Evolutionary conservation across 73 alveolate species (phyloP).

Genomic region (Paramecium octaurelia): DNA sequence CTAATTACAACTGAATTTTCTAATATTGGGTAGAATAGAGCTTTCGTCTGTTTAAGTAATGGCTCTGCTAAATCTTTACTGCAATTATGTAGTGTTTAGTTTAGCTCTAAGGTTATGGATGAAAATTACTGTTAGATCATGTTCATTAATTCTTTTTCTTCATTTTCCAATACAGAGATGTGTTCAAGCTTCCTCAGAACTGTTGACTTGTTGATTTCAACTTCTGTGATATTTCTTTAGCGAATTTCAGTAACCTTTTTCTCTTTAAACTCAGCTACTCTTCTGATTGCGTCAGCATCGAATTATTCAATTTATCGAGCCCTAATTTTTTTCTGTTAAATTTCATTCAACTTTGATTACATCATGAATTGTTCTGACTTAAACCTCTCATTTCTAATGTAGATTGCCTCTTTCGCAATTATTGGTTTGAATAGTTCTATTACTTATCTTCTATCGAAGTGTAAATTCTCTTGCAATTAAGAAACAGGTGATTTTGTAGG

Average conservation of each 20-base stretch:
- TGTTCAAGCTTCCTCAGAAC: not conserved
- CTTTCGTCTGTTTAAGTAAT: not conserved
- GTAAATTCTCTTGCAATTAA: not conserved
- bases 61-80: not conserved
- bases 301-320: not conserved
- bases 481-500: not conserved
- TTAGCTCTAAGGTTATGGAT: not conserved
- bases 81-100: not conserved
- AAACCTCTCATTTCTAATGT: not conserved
- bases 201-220: not conserved
- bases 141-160: not conserved
- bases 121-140: not conserved
- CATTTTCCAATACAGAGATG: not conserved
- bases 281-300: not conserved
- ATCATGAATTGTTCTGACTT: not conserved
- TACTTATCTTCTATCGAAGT: not conserved
- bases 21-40: not conserved
- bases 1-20: not conserved
- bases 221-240: not conserved
- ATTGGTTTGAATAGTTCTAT: not conserved
- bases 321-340: not conserved
- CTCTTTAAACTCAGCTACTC: not conserved
- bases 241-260: not conserved
- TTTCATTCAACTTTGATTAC: not conserved
- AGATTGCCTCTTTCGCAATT: not conserved